Evolutionary conservation across 768 basidiomycete species (phyloP).

Genomic region (Saitozyma podzolica): DNA sequence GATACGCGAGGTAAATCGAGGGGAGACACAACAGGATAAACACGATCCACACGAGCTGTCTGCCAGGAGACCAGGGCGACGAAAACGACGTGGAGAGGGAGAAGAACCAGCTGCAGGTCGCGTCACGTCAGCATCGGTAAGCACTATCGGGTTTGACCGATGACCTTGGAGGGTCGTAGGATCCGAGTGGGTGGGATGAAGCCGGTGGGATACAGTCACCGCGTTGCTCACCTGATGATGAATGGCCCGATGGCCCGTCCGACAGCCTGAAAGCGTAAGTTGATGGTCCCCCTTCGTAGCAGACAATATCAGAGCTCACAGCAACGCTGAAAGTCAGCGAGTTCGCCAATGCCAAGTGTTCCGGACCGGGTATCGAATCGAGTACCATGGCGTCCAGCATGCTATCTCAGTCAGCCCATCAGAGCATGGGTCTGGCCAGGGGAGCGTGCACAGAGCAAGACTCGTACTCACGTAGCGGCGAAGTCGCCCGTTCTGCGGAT

Average conservation of each 20-base stretch:
- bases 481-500: conserved; percentile 34
- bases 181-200: neutral
- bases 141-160: neutral
- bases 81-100: conserved; percentile 30
- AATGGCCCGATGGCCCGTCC: conserved; percentile 36
- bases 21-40: conserved; percentile 24
- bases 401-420: conserved; percentile 12
- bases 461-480: conserved; percentile 28
- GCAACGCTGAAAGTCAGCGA: conserved; percentile 37
- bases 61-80: conserved; percentile 17
- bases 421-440: neutral
- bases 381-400: conserved; percentile 35
- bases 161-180: no score
- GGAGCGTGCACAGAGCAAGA: neutral
- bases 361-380: conserved; percentile 32
- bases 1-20: conserved; percentile 20
- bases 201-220: neutral
- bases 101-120: conserved; percentile 27
- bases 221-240: conserved; percentile 19
- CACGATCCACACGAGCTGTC: conserved; percentile 38
- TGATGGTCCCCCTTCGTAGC: no score
- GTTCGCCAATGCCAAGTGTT: conserved; percentile 35
- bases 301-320: conserved; percentile 9
- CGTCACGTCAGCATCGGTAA: neutral
- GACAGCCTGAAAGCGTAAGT: conserved; percentile 14